phyloP scores from a whole-genome alignment of 805 yeast genomes.

The Candida pseudofarinosa region DNA sequence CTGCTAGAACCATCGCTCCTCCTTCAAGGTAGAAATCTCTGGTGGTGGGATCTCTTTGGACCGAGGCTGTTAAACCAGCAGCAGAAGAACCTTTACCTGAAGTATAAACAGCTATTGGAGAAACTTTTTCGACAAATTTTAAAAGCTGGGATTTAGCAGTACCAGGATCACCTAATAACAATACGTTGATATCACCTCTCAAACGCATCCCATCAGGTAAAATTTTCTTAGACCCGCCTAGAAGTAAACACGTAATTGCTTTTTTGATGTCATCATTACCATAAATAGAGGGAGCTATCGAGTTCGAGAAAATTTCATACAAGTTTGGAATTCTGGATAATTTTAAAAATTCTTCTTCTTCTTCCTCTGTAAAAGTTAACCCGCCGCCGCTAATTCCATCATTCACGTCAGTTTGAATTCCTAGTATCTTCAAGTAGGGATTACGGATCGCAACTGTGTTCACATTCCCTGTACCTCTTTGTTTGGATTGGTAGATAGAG shows the following conservation, averaged over 20 bases:
- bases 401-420: constrained; percentile 80
- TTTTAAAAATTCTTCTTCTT: constrained; percentile 84
- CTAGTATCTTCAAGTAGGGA: constrained; percentile 84
- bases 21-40: constrained; percentile 96
- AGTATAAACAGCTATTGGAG: constrained; percentile 93
- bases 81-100: constrained; percentile 99
- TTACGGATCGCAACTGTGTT: constrained; percentile 85
- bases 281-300: constrained; percentile 95
- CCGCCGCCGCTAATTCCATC: constrained; percentile 57
- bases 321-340: constrained; percentile 80
- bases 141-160: constrained; percentile 96
- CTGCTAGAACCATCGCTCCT: constrained; percentile 99
- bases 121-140: constrained; percentile 90
- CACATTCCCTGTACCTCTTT: constrained; percentile 43
- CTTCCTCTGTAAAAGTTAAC: constrained; percentile 77
- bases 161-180: constrained; percentile 96
- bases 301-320: constrained; percentile 76
- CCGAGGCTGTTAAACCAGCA: constrained; percentile 98
- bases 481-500: constrained; percentile 76
- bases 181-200: constrained; percentile 94
- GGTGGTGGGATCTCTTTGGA: constrained; percentile 84
- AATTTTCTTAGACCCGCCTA: constrained; percentile 92
- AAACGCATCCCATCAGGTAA: constrained; percentile 95
- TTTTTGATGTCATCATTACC: constrained; percentile 92
- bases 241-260: constrained; percentile 83